Percentiles rank a stretch among this genome's conserved stretches.
Evolutionary conservation across 2,329 filamentous ascomycete genomes (phyloP).

Genomic region (Aspergillus quadricinctus): DNA sequence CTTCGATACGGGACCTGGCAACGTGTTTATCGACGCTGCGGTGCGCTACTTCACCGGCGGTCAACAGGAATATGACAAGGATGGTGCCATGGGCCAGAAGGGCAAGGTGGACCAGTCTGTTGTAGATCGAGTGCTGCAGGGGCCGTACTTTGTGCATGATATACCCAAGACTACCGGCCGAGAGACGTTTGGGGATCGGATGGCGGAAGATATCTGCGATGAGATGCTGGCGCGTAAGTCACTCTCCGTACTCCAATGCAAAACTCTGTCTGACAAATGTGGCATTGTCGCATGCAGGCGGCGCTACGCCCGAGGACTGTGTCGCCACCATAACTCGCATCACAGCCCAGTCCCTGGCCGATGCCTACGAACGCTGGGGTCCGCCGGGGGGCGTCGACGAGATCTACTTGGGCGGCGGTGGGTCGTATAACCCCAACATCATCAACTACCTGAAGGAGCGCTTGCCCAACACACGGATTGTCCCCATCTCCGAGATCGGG

Average conservation of each 20-base stretch:
- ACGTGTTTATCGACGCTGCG: slow-evolving; percentile 38
- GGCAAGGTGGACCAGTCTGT: slow-evolving; percentile 47
- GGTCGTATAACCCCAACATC: slow-evolving; percentile 55
- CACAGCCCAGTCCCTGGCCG: slow-evolving; percentile 52
- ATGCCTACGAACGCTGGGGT: slow-evolving; percentile 45
- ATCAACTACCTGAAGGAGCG: slow-evolving; percentile 39
- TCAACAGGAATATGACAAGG: slow-evolving; percentile 44
- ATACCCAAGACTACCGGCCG: slow-evolving; percentile 53
- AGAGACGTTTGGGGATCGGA: slow-evolving; percentile 53
- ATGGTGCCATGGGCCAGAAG: slow-evolving; percentile 44
- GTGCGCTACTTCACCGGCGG: slow-evolving; percentile 50
- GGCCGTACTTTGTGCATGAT: slow-evolving; percentile 47
- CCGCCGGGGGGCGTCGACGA: slow-evolving; percentile 21
- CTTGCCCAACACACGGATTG: slow-evolving; percentile 45
- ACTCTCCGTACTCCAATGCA: too few relatives aligned
- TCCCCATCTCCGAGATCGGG: slow-evolving; percentile 6
- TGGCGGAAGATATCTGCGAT: slow-evolving; percentile 30
- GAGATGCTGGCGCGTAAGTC: slow-evolving; percentile 1
- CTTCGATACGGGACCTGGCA: too few relatives aligned
- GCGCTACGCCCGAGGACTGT: slow-evolving; percentile 47
- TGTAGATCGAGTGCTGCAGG: slow-evolving; percentile 45
- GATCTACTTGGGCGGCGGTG: slow-evolving; percentile 55
- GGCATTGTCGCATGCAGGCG: too few relatives aligned
- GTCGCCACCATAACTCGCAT: slow-evolving; percentile 56
- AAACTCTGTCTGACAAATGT: slow-evolving; percentile 6